Conservation (phyloP, 2,329 filamentous ascomycete genomes). For the Fusarium citri region DNA sequence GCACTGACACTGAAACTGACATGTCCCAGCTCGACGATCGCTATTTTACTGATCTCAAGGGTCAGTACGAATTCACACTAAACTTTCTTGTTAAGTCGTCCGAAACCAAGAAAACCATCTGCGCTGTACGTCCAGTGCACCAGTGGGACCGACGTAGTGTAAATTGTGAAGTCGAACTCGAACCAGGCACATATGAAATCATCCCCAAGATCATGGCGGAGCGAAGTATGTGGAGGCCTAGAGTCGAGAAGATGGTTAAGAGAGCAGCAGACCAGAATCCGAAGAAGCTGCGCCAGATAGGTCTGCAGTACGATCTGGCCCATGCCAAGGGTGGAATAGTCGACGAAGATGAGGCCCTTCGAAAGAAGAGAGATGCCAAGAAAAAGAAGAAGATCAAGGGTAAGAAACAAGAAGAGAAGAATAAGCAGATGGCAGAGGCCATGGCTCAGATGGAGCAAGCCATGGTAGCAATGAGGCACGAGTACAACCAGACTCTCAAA, state of each 20-base stretch:
- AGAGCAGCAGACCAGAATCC: slow-evolving; percentile 59
- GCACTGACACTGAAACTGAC: slow-evolving; percentile 13
- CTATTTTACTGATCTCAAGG: slow-evolving; percentile 59
- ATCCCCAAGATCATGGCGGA: slow-evolving; percentile 74
- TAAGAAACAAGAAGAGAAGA: slow-evolving; percentile 44
- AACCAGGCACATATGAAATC: slow-evolving; percentile 75
- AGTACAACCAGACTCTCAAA: slow-evolving; percentile 34
- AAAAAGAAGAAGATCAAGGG: slow-evolving; percentile 43
- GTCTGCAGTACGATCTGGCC: slow-evolving; percentile 70
- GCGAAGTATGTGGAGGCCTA: slow-evolving; percentile 56
- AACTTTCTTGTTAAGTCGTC: slow-evolving; percentile 56
- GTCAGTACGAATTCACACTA: slow-evolving; percentile 57
- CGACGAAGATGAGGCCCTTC: slow-evolving; percentile 59
- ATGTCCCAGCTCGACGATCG: slow-evolving; percentile 56
- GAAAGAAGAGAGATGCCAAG: slow-evolving; percentile 43
- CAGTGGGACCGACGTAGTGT: slow-evolving; percentile 69
- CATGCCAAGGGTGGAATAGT: slow-evolving; percentile 68
- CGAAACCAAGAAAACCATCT: slow-evolving; percentile 31
- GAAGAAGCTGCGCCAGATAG: slow-evolving; percentile 72
- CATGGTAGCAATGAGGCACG: slow-evolving; percentile 43
- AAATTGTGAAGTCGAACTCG: slow-evolving; percentile 77
- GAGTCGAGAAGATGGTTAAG: slow-evolving; percentile 70
- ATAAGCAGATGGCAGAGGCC: slow-evolving; percentile 42
- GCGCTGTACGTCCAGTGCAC: slow-evolving; percentile 39
- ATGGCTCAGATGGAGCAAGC: slow-evolving; percentile 44